Percentiles rank a stretch among this genome's conserved stretches.
Conservation (phyloP, 208 protist genomes). For the Phytomonas francai region DNA sequence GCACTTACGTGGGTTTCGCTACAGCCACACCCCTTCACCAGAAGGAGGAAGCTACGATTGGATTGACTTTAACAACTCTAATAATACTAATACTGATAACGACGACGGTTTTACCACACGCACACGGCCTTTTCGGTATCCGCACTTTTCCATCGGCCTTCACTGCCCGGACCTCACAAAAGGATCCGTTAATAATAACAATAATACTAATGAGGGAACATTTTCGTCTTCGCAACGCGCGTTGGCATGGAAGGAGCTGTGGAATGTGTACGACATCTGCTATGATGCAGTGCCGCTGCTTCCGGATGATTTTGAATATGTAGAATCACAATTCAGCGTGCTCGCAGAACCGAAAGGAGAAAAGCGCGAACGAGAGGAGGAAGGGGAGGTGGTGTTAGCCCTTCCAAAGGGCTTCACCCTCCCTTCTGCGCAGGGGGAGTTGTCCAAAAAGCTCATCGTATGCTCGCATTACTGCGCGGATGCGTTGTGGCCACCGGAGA, state of each 20-base stretch:
- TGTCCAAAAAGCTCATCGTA: slow-evolving; percentile 33
- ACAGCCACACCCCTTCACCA: slow-evolving; percentile 39
- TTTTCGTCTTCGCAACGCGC: slow-evolving; percentile 1
- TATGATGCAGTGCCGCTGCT: slow-evolving; percentile 74
- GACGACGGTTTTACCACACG: not conserved
- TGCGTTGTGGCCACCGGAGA: slow-evolving; percentile 9
- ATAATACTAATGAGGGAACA: not conserved
- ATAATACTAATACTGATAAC: not conserved
- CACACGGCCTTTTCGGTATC: slow-evolving; percentile 24
- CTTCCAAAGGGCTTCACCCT: slow-evolving; percentile 32
- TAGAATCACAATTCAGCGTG: too few relatives aligned
- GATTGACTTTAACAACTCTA: not conserved
- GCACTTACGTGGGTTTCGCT: slow-evolving; percentile 69
- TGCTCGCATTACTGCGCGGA: slow-evolving; percentile 54
- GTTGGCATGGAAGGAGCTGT: slow-evolving; percentile 77
- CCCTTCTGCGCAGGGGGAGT: slow-evolving; percentile 19
- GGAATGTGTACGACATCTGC: slow-evolving; percentile 79
- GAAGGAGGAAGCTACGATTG: slow-evolving; percentile 4
- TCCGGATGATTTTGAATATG: slow-evolving; percentile 21
- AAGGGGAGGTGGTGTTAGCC: not conserved
- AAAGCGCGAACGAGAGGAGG: slow-evolving; percentile 6
- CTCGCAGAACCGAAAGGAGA: too few relatives aligned
- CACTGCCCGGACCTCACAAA: slow-evolving; percentile 13
- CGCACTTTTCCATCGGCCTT: slow-evolving; percentile 58
- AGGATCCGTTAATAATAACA: not conserved